A percentile compares a stretch with the other conserved stretches of the same genome.
Evolutionary conservation across 2,329 filamentous ascomycete genomes (phyloP).

Genomic region (Sordariomycetes sp.): DNA sequence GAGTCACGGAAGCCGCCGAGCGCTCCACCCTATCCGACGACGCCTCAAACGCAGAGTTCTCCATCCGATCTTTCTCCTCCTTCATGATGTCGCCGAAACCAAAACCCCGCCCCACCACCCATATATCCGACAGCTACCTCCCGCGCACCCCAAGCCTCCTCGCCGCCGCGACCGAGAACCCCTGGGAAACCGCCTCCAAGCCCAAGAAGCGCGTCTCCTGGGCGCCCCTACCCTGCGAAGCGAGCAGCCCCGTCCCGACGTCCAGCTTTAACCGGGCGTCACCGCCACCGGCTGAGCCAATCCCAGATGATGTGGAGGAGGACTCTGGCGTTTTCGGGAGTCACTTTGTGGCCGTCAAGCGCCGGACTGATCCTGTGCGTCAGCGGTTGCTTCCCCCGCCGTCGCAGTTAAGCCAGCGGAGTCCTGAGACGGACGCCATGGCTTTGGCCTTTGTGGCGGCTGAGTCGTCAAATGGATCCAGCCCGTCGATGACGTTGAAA

Average conservation of each 20-base stretch:
- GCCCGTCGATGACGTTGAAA: not conserved
- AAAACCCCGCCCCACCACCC: constrained; percentile 5
- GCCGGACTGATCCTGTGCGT: constrained; percentile 15
- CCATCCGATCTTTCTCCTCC: constrained; percentile 6
- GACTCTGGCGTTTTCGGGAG: constrained; percentile 25
- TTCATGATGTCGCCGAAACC: not conserved
- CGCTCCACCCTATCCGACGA: not conserved
- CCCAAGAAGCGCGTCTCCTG: constrained; percentile 21
- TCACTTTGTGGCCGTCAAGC: constrained; percentile 33
- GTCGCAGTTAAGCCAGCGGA: constrained; percentile 25
- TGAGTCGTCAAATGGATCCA: constrained; percentile 13
- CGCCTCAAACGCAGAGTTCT: not conserved
- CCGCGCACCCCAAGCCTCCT: constrained; percentile 32
- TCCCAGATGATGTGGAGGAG: constrained; percentile 19
- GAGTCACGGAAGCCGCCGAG: not conserved
- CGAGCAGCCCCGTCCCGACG: not conserved
- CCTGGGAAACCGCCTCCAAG: constrained; percentile 10
- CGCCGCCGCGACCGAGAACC: constrained; percentile 14
- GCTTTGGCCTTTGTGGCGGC: constrained; percentile 34
- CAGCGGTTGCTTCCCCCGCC: constrained; percentile 23
- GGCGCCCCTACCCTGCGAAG: constrained; percentile 11
- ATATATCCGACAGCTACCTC: constrained; percentile 16
- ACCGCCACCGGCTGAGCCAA: constrained; percentile 25
- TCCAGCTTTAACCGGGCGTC: constrained; percentile 15
- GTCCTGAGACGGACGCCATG: constrained; percentile 29